These are phyloP conservation scores for Aspergillus clavatus DNA, from an alignment of 2,329 filamentous ascomycete genomes.

Conservation along the genomic window DNA sequence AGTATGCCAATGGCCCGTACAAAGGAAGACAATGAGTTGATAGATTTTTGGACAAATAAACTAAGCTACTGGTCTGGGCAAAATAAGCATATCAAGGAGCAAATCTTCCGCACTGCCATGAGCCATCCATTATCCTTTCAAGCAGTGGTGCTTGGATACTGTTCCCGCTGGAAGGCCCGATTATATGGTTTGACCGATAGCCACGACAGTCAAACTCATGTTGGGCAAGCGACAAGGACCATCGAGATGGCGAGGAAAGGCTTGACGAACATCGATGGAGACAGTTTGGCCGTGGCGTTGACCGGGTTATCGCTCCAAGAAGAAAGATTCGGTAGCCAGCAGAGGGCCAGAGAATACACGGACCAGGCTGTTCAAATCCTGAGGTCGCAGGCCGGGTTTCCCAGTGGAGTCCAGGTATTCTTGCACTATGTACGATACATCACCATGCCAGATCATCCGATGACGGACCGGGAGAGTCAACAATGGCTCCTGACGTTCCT, in stretches of 20 bases:
- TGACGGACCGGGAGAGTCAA: slow-evolving; percentile 17
- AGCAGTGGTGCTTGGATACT: slow-evolving; percentile 34
- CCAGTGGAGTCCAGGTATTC: slow-evolving; percentile 23
- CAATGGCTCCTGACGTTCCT: slow-evolving; percentile 33
- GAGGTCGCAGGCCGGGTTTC: slow-evolving; percentile 24
- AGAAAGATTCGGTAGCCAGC: slow-evolving; percentile 34
- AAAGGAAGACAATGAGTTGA: slow-evolving; percentile 29
- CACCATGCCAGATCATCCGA: slow-evolving; percentile 19
- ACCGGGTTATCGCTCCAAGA: slow-evolving; percentile 36
- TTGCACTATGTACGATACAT: slow-evolving; percentile 34
- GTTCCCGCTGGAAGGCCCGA: slow-evolving; percentile 34
- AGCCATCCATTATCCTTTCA: slow-evolving; percentile 34
- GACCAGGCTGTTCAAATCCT: slow-evolving; percentile 31
- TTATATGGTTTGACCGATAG: slow-evolving; percentile 21
- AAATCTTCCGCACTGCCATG: slow-evolving; percentile 33
- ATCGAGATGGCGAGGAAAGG: slow-evolving; percentile 26
- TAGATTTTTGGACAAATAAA: slow-evolving; percentile 34
- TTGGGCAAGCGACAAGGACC: slow-evolving; percentile 22
- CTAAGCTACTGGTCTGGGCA: slow-evolving; percentile 41
- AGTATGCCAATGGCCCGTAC: slow-evolving; percentile 24
- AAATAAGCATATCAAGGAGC: slow-evolving; percentile 34
- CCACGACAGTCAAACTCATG: slow-evolving; percentile 25
- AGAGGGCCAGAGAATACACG: slow-evolving; percentile 23
- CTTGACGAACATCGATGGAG: slow-evolving; percentile 18
- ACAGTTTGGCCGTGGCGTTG: slow-evolving; percentile 31